Conservation (phyloP, 192 early-diverging fungal species). For the Diversispora eburnea region DNA sequence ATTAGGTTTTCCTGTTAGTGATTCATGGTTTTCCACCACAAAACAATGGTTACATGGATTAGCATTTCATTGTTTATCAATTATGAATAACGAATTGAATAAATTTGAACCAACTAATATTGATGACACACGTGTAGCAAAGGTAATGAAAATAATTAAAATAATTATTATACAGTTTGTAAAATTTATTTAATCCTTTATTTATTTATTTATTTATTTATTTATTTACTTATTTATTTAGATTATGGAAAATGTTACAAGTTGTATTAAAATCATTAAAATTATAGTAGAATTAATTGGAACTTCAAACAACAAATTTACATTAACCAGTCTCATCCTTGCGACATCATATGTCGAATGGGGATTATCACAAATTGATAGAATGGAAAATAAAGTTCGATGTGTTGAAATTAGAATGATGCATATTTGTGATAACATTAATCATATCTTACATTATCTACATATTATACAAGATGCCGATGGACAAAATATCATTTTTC, state of each 20-base stretch:
- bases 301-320: not conserved
- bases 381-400: slow-evolving; percentile 17
- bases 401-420: slow-evolving; percentile 10
- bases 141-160: slow-evolving; percentile 7
- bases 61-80: not conserved
- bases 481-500: not conserved
- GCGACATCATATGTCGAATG: slow-evolving; percentile 9
- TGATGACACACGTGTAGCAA: not conserved
- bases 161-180: not conserved
- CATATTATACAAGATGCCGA: slow-evolving; percentile 15
- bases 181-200: not conserved
- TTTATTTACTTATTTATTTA: not conserved
- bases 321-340: not conserved
- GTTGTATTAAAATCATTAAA: slow-evolving; percentile 6
- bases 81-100: slow-evolving; percentile 10
- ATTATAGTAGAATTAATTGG: slow-evolving; percentile 7
- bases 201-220: not conserved
- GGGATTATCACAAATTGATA: slow-evolving; percentile 13
- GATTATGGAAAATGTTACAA: slow-evolving; percentile 10
- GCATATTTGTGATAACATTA: slow-evolving; percentile 24
- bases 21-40: not conserved
- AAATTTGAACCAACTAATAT: not conserved
- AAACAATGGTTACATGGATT: slow-evolving; percentile 14
- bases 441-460: slow-evolving; percentile 10
- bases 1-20: slow-evolving; percentile 5